Evolutionary conservation across 306 rosid genomes (phyloP).

Genomic region (Mimosa pudica): DNA sequence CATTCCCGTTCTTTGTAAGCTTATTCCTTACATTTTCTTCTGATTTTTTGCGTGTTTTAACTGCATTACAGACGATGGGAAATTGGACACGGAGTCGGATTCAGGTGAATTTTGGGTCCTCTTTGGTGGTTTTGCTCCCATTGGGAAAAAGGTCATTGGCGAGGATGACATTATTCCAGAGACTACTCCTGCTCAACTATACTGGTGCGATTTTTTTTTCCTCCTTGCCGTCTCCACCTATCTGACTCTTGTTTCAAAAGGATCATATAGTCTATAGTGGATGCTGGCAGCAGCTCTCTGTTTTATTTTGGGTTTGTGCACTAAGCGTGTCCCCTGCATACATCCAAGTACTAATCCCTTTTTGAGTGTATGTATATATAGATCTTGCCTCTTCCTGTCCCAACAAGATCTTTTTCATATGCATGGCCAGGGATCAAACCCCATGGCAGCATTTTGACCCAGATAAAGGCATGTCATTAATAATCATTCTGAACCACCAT

Average conservation of each 20-base stretch:
- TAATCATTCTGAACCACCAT: neutral
- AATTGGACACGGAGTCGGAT: conserved; percentile 97
- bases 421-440: neutral
- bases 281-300: neutral
- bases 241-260: conserved; percentile 19
- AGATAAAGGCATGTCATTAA: conserved; percentile 17
- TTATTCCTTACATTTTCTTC: conserved; percentile 19
- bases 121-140: conserved; percentile 99
- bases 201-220: conserved; percentile 55
- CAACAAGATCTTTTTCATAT: neutral
- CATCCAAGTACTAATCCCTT: neutral
- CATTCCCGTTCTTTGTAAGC: conserved; percentile 26
- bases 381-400: neutral
- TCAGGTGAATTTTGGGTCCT: conserved; percentile 99
- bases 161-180: conserved; percentile 94
- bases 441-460: neutral
- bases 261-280: conserved; percentile 22
- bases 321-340: neutral
- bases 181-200: conserved; percentile 80
- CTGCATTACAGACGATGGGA: conserved; percentile 83
- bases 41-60: conserved; percentile 30
- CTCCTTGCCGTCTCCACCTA: conserved; percentile 11
- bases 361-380: neutral
- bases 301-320: neutral
- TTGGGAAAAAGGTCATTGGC: conserved; percentile 78